Base-by-base conservation (phyloP, 139 green algal species). In the Zygnema cylindricum region DNA sequence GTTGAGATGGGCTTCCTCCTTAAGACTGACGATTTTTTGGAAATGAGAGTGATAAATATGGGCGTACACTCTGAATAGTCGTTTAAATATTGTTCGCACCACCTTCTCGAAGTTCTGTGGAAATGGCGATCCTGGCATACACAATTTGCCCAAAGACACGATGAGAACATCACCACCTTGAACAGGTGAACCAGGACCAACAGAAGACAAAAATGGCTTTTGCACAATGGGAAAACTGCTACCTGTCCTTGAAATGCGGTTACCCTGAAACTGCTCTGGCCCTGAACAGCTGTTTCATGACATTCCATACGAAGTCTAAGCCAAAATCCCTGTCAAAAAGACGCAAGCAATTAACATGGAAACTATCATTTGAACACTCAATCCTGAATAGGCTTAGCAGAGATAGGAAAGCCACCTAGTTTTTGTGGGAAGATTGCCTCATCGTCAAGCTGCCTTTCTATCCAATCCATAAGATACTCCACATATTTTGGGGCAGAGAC, bases 11-110 rank as follows among this genome's bases (percentile, higher is more conserved):
- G 97, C 95, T 88, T 99, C 95, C 88, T 91, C 92, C 57, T 90
- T 88, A 25, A 95, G 88, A 23, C 23, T 86, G n/a, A 79, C 86
- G 1, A 95, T 91, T n/a, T 92, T 79, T 89, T 95, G 93, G 94
- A 99, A 99, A 92, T 99, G 97, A 2, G 94, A 97, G 92, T 99
- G 97, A 92, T 99, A 99, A 21, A 99, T 98, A 94, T 99, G 97
- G 0, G 95, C 97, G 87, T 99, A 99, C 7, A 99, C 97, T 0
- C 97, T 93, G 94, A 99, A 99, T n/a, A 99, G 93, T 1, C 97
- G 94, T 92, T 98, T 99, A 90, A 97, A 98, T 43, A 99, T 98
- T 41, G 94, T 97, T 54, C 92, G 93, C 38, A 98, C 94, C n/a
- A 97, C 93, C 41, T 94, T 85, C 88, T 93, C 73, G 85, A 99